A percentile compares a stretch with the other conserved stretches of the same genome.
These are phyloP conservation scores for Thalassiosira livingstoniorum DNA, from an alignment of 352 stramenopile species.

Conservation along the genomic window DNA sequence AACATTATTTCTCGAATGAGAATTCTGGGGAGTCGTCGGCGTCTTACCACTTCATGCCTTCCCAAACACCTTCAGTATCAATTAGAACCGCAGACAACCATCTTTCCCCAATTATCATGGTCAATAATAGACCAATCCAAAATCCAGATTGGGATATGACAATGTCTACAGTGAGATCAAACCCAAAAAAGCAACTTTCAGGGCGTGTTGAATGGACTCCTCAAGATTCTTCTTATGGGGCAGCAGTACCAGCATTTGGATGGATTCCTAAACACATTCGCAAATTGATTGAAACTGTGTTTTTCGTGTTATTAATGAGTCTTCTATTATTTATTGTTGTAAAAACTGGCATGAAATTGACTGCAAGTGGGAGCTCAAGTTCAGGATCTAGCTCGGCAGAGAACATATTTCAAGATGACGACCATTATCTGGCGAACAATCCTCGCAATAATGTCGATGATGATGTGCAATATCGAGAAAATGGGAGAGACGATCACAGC, in stretches of 20 bases:
- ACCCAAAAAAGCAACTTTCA: conserved; percentile 2
- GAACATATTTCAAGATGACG: conserved; percentile 35
- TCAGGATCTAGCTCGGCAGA: conserved; percentile 17
- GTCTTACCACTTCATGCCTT: conserved; percentile 10
- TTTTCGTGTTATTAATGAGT: conserved; percentile 20
- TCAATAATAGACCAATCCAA: conserved; percentile 12
- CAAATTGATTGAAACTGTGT: conserved; percentile 38
- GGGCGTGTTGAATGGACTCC: conserved; percentile 47
- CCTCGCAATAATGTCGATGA: conserved; percentile 1
- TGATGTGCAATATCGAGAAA: conserved; percentile 7
- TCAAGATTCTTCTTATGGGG: conserved; percentile 50
- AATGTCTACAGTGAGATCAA: neutral
- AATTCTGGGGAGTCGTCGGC: neutral
- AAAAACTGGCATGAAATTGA: conserved; percentile 37
- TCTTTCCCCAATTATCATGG: neutral
- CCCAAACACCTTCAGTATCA: neutral
- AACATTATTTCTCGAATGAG: neutral
- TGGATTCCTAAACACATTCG: conserved; percentile 45
- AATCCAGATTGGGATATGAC: conserved; percentile 13
- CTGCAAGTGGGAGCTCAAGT: conserved; percentile 3
- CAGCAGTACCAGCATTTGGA: conserved; percentile 41
- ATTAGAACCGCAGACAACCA: neutral
- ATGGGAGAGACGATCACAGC: neutral
- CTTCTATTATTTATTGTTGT: conserved; percentile 42
- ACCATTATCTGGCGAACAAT: conserved; percentile 39